Base-by-base conservation (phyloP, 1,139 yeast species). In the Pichia norvegensis region DNA sequence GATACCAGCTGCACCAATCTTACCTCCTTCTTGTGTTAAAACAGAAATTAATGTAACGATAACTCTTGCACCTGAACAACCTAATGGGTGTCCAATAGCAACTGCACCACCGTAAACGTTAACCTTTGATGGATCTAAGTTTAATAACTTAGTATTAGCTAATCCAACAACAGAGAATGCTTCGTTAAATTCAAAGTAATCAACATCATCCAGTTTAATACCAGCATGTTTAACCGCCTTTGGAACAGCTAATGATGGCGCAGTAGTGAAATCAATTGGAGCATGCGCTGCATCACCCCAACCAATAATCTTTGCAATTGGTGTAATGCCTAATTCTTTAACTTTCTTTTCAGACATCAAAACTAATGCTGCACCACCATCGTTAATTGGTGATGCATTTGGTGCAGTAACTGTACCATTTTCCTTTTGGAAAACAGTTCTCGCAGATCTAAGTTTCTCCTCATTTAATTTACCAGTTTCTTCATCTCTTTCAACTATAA, bases 241-340 rank as follows among this genome's bases (percentile, higher is more conserved):
- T 70, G 96, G 96, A 59, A 90, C 79, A 46, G 97, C 96, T 62
- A 86, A 72, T 39, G 95, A 71, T 56, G 98, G 98, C 29, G 97
- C 87, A 67, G 92, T 84, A 49, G 97, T 90, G 75, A 90, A 92
- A 69, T 87, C 94, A 59, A 82, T 78, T 55, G 98, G 97, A 43
- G 79, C 80, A 64, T 88, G 88, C 46, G 95, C 97, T 61, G 97
- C 97, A 67, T 92, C 98, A 68, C 95, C 97, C 95, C 96, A 90
- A 52, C 96, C 95, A 47, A 77, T 63, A 59, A 92, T 81, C 66
- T 79, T 79, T 52, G 96, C 97, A 55, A 92, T 68, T 55, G 98
- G 97, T 63, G 74, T 85, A 62, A 92, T 72, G 40, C 85, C 84
- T 57, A 88, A 77, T 73, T 90, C 95, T 66, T 79, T 77, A 60